Evolutionary conservation across 2,329 filamentous ascomycete genomes (phyloP).

Genomic region (Fusarium torreyae): DNA sequence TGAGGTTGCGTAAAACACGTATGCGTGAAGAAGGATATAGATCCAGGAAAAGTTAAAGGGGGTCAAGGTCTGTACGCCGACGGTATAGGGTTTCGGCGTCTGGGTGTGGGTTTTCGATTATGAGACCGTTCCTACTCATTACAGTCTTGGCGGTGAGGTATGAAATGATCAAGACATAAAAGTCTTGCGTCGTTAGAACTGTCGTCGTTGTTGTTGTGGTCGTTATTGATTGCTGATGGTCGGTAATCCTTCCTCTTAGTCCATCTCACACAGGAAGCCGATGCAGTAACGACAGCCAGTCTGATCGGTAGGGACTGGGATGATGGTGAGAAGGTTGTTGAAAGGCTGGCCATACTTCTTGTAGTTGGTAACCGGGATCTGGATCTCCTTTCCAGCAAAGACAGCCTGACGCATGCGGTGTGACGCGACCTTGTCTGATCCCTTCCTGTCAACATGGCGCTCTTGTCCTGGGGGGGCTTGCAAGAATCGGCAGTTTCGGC

Average conservation of each 20-base stretch:
- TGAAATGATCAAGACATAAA: background rate
- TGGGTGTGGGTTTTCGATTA: background rate
- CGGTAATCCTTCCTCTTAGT: constrained; percentile 21
- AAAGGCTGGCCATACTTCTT: constrained; percentile 84
- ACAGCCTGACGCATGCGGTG: constrained; percentile 66
- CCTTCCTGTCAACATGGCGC: constrained; percentile 20
- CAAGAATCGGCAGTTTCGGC: constrained; percentile 87
- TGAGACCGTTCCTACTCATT: background rate
- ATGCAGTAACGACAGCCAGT: constrained; percentile 80
- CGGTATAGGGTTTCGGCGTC: background rate
- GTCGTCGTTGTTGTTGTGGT: background rate
- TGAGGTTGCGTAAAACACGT: background rate
- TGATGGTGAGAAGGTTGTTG: constrained; percentile 87
- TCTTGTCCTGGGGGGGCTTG: constrained; percentile 77
- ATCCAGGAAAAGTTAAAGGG: background rate
- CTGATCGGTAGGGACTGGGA: constrained; percentile 80
- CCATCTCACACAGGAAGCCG: constrained; percentile 83
- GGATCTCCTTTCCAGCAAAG: constrained; percentile 62
- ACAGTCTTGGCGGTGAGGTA: background rate
- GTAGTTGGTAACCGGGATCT: constrained; percentile 79
- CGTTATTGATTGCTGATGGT: background rate
- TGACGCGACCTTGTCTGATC: constrained; percentile 66
- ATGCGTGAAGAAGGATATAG: background rate
- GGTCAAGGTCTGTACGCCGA: constrained; percentile 1
- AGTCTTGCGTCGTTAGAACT: background rate